Base-by-base conservation (phyloP, 2,329 filamentous ascomycete species). In the Venturia oleaginea region DNA sequence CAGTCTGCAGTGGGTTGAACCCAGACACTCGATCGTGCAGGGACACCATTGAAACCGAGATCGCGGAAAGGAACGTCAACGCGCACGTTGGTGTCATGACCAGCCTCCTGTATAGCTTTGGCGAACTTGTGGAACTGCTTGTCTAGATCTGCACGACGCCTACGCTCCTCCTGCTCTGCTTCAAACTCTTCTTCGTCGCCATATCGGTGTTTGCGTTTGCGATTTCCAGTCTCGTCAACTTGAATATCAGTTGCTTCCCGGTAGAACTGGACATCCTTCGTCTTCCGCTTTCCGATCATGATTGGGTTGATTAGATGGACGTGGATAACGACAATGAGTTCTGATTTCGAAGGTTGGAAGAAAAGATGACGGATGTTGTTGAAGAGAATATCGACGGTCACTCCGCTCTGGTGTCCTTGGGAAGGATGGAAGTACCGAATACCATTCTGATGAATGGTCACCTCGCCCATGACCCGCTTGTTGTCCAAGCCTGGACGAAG, bases 131-230 rank as follows among this genome's bases (percentile, higher is more conserved):
- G 95, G 84, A 99, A 99, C 69, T 96, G 86, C 65, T 93, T 89
- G 77, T 99, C 94, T 61, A 99, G 86, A 67, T 93, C 91, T n/a
- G 90, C 89, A 69, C 94, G 85, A 65, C 93, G 87, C 69, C 93
- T 85, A 70, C 95, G 87, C 77, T 99, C 94, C 76, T 99, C 94
- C 76, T 99, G 94, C 75, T 99, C 94, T 51, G 93, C 92, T 76
- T 99, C 94, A 68, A 99, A 99, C 75, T 99, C 94, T 73, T 99
- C 94, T 75, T 99, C 95, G 68, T 99, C 94, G 54, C 94, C 94
- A 73, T 96, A 97, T 60, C 94, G 88, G 77, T 97, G 96, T 78
- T 97, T 97, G 69, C 94, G 90, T 80, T 97, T 96, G 68, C 95
- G 86, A 77, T 97, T 99, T 69, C 94, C 95, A 59, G 94, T 99